Evolutionary conservation across 306 rosid genomes (phyloP), one percentile per base, ranked within the genome.

Genomic region (Vigna trinervia): DNA sequence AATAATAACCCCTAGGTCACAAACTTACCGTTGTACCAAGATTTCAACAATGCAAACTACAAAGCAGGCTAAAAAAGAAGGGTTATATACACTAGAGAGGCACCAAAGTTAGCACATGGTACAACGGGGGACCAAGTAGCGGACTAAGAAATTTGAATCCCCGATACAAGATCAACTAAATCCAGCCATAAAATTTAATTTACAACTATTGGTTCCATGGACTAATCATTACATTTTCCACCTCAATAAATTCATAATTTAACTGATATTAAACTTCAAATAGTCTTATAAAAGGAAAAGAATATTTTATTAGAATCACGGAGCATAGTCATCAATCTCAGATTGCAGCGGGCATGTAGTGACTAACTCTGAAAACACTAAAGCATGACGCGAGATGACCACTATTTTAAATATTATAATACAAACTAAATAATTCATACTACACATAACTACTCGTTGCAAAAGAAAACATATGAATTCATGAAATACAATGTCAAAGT

Each of bases 271-370:
- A 19, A 78, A 28, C 61, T 78, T 66, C 51, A 10, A 51, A 47
- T 47, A 46, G 51, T 36, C 82, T 47, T 51, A 28, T 32, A 58
- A 75, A 32, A 11, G 65, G 51, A 58, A 66, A 80, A 10, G 13
- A 36, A 57, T 13, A 64, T 71, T 61, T 9, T 23, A 10, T 30
- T 20, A 15, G 69, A 15, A 56, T 68, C 39, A 34, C 12, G 15
- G 17, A 75, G 20, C 3, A 48, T 5, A 14, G 19, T 14, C 19
- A 48, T 12, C 53, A 4, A 14, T 48, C 19, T 13, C 53, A 48
- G 17, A 48, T 48, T 13, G 53, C 15, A 1, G 53, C 7, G 1
- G 17, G 53, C 17, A 14, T 14, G 17, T 48, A 48, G 53, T 14
- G 19, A 2, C 19, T 48, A 48, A 13, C 19, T 46, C 51, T 12